A percentile compares a stretch with the other conserved stretches of the same genome.
phyloP scores from a whole-genome alignment of 306 rosid species.

The Mucuna pruriens region DNA sequence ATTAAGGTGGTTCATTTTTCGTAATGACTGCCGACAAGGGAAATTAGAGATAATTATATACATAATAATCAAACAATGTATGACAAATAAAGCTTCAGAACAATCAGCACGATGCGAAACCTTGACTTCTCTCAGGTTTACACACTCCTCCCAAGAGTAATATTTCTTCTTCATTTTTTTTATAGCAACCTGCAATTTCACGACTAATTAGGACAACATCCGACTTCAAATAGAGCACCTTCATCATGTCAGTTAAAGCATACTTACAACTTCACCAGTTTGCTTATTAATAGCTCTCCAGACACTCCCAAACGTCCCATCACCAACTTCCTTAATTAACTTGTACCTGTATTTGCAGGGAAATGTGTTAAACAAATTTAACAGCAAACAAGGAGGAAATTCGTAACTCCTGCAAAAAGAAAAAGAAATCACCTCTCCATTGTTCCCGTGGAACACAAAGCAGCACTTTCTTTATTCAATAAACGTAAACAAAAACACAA shows the following conservation, averaged over 20 bases:
- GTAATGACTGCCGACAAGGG: slow-evolving; percentile 64
- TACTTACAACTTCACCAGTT: slow-evolving; percentile 95
- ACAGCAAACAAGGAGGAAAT: neutral
- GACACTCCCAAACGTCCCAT: slow-evolving; percentile 96
- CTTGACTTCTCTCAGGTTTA: slow-evolving; percentile 96
- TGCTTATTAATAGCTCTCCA: slow-evolving; percentile 95
- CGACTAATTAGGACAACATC: slow-evolving; percentile 6
- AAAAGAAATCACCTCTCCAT: slow-evolving; percentile 85
- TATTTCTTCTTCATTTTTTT: slow-evolving; percentile 98
- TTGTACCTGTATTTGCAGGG: slow-evolving; percentile 59
- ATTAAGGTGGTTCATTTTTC: slow-evolving; percentile 90
- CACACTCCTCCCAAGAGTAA: slow-evolving; percentile 97
- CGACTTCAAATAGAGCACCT: neutral
- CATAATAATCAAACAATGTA: neutral
- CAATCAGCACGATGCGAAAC: slow-evolving; percentile 44
- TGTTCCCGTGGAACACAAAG: slow-evolving; percentile 53
- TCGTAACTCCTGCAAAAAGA: slow-evolving; percentile 7
- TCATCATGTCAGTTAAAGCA: slow-evolving; percentile 23
- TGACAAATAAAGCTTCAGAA: neutral
- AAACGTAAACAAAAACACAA: slow-evolving; percentile 53
- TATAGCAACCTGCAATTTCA: slow-evolving; percentile 79
- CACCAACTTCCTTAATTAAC: slow-evolving; percentile 98
- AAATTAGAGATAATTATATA: slow-evolving; percentile 4
- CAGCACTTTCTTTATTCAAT: slow-evolving; percentile 74
- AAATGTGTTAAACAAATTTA: neutral